A percentile compares a stretch with the other conserved stretches of the same genome.
Conservation (phyloP, 257 asterid genomes). For the Gynochthodes officinalis region DNA sequence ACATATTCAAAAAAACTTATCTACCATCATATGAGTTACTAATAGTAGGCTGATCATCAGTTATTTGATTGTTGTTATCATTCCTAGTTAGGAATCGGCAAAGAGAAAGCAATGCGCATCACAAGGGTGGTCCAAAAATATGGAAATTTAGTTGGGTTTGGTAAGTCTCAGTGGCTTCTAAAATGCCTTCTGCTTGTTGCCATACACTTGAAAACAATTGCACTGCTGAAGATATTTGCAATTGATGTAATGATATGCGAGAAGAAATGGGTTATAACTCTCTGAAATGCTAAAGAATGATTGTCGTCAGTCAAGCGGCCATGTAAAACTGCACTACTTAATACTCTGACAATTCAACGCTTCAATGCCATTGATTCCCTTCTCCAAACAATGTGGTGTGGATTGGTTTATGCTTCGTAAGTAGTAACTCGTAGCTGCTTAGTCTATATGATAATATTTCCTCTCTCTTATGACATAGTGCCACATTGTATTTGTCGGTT, state of each 20-base stretch:
- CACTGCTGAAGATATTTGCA: too few relatives aligned
- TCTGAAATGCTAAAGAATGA: background rate
- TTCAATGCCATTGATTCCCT: background rate
- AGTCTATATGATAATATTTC: background rate
- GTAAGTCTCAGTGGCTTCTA: slow-evolving; percentile 41
- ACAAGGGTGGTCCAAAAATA: slow-evolving; percentile 52
- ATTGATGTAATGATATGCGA: background rate
- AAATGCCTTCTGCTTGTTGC: background rate
- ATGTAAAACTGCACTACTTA: background rate
- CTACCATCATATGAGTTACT: background rate
- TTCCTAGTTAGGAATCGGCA: slow-evolving; percentile 66
- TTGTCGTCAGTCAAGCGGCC: background rate
- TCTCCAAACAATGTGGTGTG: background rate
- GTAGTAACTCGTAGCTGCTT: slow-evolving; percentile 1
- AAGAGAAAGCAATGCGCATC: slow-evolving; percentile 66
- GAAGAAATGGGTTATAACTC: background rate
- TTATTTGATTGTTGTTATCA: slow-evolving; percentile 23
- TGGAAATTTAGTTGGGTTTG: slow-evolving; percentile 85
- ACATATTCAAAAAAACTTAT: background rate
- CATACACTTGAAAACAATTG: too few relatives aligned
- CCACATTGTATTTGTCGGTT: background rate
- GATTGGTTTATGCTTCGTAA: background rate
- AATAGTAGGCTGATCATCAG: background rate
- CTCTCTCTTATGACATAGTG: slow-evolving; percentile 1
- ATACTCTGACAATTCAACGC: background rate